These are phyloP conservation scores for Ogataea nonfermentans DNA, from an alignment of 805 yeast genomes.

Conservation along the genomic window DNA sequence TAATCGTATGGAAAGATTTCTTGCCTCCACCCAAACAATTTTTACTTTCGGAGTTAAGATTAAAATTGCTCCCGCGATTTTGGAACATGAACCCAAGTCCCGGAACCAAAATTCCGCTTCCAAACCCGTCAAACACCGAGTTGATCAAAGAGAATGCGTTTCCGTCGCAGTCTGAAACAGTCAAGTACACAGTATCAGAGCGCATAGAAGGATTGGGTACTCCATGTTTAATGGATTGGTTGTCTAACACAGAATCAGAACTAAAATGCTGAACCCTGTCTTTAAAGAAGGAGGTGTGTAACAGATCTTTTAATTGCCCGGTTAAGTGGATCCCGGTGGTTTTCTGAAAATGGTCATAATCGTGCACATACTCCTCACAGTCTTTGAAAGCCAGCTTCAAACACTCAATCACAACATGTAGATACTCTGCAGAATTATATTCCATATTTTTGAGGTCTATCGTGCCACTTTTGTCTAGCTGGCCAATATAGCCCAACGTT, in stretches of 20 bases:
- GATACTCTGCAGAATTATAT: constrained; percentile 70
- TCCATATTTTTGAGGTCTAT: constrained; percentile 43
- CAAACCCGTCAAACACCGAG: constrained; percentile 68
- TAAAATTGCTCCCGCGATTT: constrained; percentile 76
- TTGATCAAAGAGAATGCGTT: constrained; percentile 80
- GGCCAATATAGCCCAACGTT: constrained; percentile 63
- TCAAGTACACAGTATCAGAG: constrained; percentile 72
- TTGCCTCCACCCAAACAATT: constrained; percentile 68
- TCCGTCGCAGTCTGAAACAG: constrained; percentile 65
- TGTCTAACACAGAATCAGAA: constrained; percentile 39
- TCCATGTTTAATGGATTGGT: constrained; percentile 23
- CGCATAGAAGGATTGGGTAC: constrained; percentile 56
- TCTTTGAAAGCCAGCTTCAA: constrained; percentile 71
- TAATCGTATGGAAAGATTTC: constrained; percentile 79
- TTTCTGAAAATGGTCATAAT: constrained; percentile 41
- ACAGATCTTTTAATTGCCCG: constrained; percentile 37
- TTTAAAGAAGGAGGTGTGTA: constrained; percentile 48
- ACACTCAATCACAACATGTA: constrained; percentile 69
- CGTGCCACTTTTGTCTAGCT: constrained; percentile 44
- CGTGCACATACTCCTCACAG: constrained; percentile 71
- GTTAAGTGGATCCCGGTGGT: constrained; percentile 16
- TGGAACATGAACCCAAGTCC: constrained; percentile 67
- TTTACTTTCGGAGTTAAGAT: constrained; percentile 51
- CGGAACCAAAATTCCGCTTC: constrained; percentile 66
- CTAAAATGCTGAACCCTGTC: constrained; percentile 49